Evolutionary conservation across 305 asterid genomes (phyloP), one percentile per base, ranked within the genome.

Genomic region (Euphrasia arctica): DNA sequence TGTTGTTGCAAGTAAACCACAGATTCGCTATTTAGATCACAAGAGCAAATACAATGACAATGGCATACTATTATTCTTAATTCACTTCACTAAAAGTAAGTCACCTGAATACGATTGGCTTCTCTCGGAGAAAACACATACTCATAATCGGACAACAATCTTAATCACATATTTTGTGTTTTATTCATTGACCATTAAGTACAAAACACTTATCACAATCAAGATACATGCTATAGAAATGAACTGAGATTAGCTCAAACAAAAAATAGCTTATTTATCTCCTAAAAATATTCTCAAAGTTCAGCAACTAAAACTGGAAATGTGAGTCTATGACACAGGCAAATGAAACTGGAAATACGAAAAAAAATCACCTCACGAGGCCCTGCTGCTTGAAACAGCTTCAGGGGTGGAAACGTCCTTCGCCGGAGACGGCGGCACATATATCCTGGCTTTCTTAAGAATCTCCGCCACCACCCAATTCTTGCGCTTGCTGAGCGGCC

Each of bases 401-500:
- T 71, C 73, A 14, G 80, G 27, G 43, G 74, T 41, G 0, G 79
- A 58, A 47, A 47, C 79, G 49, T 50, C 76, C 45, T 65, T 62
- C 8, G 63, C 50, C 27, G 63, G 27, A 14, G 83, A 27, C 4
- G 83, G 83, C 6, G 90, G 88, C 9, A 68, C 69, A 34, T 85
- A 88, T 51, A 87, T 81, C 68, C 80, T 78, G 41, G 92, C 95
- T 61, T 85, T 87, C 81, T 80, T 89, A 79, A 91, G 84, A 60
- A 87, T 87, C 48, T 92, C 97, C 10, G 89, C 87, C 42, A 89
- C 98, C 47, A 83, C 62, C 96, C 98, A 92, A 29, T 70, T 63
- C 76, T 92, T 87, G 14, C 72, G 79, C 78, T 89, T 89, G 93
- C 97, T 92, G 57, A 92, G 56, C 48, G 97, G 98, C 74, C 95